Evolutionary conservation across 2,329 filamentous ascomycete genomes (phyloP).

Genomic region (Aspergillus sp.): DNA sequence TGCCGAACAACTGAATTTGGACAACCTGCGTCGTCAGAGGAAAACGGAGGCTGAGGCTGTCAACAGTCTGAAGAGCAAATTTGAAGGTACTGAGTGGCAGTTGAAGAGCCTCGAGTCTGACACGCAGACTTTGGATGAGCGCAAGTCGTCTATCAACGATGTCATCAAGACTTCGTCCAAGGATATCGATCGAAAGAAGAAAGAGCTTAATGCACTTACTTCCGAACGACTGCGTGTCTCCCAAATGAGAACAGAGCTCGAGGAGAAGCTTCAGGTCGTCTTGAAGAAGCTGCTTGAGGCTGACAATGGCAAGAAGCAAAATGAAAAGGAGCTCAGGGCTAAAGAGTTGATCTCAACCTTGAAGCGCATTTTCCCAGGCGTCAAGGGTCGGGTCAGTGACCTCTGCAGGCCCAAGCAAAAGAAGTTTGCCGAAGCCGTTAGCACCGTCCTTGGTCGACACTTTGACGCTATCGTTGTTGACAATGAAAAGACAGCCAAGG

Average conservation of each 20-base stretch:
- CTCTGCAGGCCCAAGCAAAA: constrained; percentile 96
- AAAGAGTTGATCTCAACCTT: constrained; percentile 81
- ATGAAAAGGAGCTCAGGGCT: constrained; percentile 70
- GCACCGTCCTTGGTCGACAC: constrained; percentile 84
- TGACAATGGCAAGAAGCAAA: constrained; percentile 79
- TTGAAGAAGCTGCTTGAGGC: constrained; percentile 77
- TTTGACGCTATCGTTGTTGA: constrained; percentile 95
- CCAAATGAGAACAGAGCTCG: constrained; percentile 78
- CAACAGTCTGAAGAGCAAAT: constrained; percentile 81
- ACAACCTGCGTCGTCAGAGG: constrained; percentile 80
- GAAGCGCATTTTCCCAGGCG: constrained; percentile 86
- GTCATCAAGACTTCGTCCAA: constrained; percentile 63
- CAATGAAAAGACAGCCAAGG: constrained; percentile 86
- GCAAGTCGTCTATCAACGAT: constrained; percentile 59
- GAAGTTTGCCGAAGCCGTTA: constrained; percentile 90
- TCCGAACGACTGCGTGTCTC: constrained; percentile 78
- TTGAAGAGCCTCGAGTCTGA: constrained; percentile 71
- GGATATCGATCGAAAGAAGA: constrained; percentile 85
- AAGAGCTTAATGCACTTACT: constrained; percentile 77
- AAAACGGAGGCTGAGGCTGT: constrained; percentile 90
- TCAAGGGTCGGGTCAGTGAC: constrained; percentile 83
- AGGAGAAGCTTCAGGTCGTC: constrained; percentile 84
- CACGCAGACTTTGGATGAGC: constrained; percentile 62
- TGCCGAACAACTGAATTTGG: constrained; percentile 73
- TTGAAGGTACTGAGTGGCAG: constrained; percentile 71